Evolutionary conservation across 257 asterid genomes (phyloP).

Genomic region (Cinchona pubescens): DNA sequence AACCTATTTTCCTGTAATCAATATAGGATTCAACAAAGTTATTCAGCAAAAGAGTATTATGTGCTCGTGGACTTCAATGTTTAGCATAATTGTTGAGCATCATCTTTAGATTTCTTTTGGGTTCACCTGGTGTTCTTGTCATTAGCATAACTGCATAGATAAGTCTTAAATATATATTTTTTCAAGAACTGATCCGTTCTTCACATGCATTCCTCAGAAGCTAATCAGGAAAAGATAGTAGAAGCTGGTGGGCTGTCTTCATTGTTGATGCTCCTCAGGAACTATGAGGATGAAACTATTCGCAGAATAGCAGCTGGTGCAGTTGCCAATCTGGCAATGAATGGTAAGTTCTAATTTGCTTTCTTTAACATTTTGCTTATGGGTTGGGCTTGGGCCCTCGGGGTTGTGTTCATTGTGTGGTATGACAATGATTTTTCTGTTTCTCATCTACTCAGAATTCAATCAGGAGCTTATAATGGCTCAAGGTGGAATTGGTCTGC

Average conservation of each 20-base stretch:
- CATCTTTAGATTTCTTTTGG: neutral
- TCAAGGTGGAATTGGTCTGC: conserved; percentile 81
- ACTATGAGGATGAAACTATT: conserved; percentile 88
- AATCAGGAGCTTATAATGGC: conserved; percentile 97
- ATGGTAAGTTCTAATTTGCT: conserved; percentile 44
- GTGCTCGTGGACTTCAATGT: neutral
- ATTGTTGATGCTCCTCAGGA: conserved; percentile 87
- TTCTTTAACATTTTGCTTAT: conserved; percentile 7
- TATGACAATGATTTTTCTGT: conserved; percentile 6
- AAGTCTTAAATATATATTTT: neutral
- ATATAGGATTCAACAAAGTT: neutral
- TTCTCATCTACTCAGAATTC: conserved; percentile 52
- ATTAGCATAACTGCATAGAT: neutral
- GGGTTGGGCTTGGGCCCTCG: neutral
- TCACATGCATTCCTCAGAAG: conserved; percentile 48
- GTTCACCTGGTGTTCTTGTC: neutral
- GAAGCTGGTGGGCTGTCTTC: conserved; percentile 99
- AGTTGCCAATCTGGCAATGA: conserved; percentile 99
- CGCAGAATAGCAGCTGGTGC: conserved; percentile 99
- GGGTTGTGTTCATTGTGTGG: conserved; percentile 2
- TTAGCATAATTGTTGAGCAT: neutral
- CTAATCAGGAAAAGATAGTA: conserved; percentile 91
- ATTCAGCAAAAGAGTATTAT: neutral
- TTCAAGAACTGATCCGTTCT: conserved; percentile 25
- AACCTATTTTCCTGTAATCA: neutral